Conservation (phyloP, 2,329 filamentous ascomycete genomes). For the Cytospora schulzeri region DNA sequence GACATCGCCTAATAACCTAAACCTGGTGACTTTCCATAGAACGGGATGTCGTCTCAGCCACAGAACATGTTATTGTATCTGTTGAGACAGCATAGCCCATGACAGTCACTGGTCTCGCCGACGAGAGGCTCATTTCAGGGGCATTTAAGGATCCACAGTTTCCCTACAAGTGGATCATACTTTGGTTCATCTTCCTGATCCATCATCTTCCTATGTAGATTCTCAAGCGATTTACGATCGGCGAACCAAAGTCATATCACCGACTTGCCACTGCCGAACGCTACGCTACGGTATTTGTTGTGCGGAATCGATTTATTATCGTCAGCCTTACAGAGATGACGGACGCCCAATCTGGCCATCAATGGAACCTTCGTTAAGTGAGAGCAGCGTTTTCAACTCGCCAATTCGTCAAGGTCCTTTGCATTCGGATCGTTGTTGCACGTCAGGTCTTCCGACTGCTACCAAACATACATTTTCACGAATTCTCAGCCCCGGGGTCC, state of each 20-base stretch:
- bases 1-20: background rate
- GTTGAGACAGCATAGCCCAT: conserved; percentile 6
- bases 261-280: conserved; percentile 25
- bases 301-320: conserved; percentile 15
- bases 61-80: conserved; percentile 1
- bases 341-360: conserved; percentile 12
- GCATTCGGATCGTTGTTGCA: background rate
- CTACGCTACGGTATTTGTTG: conserved; percentile 22
- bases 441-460: background rate
- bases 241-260: conserved; percentile 15
- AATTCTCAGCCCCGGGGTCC: background rate
- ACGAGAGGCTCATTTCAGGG: conserved; percentile 25
- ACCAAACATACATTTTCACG: background rate
- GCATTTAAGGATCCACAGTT: conserved; percentile 13
- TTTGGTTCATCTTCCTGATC: conserved; percentile 24
- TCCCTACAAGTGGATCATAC: conserved; percentile 21
- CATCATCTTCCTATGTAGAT: conserved; percentile 5
- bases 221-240: conserved; percentile 16
- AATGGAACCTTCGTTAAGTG: conserved; percentile 12
- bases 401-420: conserved; percentile 1
- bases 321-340: conserved; percentile 27
- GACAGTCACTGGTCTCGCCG: conserved; percentile 16
- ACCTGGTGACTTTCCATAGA: background rate
- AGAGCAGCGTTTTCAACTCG: conserved; percentile 5
- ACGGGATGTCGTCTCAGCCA: background rate